A percentile compares a stretch with the other conserved stretches of the same genome.
These are phyloP conservation scores for Lentinula sp. DNA, from an alignment of 768 basidiomycete genomes.

Conservation along the genomic window DNA sequence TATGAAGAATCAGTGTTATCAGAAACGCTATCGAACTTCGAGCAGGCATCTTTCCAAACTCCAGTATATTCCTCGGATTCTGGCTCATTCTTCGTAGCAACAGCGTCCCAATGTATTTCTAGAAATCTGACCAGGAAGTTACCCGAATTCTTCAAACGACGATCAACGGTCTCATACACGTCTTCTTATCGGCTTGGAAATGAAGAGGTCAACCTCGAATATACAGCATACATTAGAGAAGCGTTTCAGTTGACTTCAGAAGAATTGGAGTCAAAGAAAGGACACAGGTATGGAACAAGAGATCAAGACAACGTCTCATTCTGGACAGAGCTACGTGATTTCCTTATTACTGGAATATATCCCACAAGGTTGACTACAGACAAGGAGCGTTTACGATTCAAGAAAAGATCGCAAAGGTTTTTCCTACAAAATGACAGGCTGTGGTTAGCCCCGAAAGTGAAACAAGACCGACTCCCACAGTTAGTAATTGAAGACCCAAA, in stretches of 20 bases:
- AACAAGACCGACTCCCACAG: conserved; percentile 9
- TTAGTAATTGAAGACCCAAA: conserved; percentile 15
- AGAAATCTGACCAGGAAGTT: neutral
- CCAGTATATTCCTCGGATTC: no score
- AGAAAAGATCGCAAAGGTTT: conserved; percentile 8
- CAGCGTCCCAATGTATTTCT: no score
- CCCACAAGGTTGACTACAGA: conserved; percentile 5
- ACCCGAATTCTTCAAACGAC: neutral
- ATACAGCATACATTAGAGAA: neutral
- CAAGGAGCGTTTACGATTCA: neutral
- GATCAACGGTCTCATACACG: neutral
- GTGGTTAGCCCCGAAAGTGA: conserved; percentile 11
- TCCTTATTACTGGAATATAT: conserved; percentile 1
- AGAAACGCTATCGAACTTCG: no score
- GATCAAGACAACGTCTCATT: neutral
- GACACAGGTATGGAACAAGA: neutral
- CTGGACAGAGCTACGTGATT: conserved; percentile 15
- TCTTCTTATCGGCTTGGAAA: neutral
- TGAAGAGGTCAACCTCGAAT: neutral
- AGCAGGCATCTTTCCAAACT: no score
- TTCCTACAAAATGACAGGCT: conserved; percentile 15
- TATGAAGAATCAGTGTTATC: no score
- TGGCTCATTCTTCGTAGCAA: no score
- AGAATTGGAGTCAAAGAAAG: neutral
- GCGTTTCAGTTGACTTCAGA: neutral